Conservation (phyloP, 164 flowering plant genomes). For the Vitis rotundifolia region DNA sequence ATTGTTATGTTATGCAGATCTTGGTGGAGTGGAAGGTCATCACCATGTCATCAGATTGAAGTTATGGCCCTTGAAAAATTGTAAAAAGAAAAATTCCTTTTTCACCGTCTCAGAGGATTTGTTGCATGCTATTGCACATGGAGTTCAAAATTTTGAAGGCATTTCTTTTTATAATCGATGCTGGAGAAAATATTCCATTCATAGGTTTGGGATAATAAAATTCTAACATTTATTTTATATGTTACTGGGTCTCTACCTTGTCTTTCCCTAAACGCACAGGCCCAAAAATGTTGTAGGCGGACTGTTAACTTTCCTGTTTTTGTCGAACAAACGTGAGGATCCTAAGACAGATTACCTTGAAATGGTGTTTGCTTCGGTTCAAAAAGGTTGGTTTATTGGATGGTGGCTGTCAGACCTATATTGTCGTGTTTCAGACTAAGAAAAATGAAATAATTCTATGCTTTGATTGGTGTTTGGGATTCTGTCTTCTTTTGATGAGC, state of each 20-base stretch:
- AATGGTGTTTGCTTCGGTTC: background rate
- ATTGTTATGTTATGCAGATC: background rate
- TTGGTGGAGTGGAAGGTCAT: slow-evolving; percentile 2
- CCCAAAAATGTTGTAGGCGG: background rate
- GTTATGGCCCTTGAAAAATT: background rate
- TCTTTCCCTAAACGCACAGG: background rate
- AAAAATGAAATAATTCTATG: too few species aligned
- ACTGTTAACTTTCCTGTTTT: background rate
- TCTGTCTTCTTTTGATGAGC: too few species aligned
- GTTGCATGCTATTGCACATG: background rate
- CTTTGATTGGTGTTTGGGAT: too few species aligned
- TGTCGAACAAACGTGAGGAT: background rate
- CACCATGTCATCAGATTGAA: background rate
- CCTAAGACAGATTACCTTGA: background rate
- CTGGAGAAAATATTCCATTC: background rate
- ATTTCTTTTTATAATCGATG: background rate
- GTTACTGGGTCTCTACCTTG: background rate
- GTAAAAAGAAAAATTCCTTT: background rate
- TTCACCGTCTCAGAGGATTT: background rate
- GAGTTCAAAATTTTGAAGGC: background rate
- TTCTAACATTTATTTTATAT: background rate
- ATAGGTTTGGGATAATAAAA: background rate
- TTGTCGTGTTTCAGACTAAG: too few species aligned
- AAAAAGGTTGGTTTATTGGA: too few species aligned
- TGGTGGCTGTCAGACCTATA: too few species aligned